Conservation (phyloP, 805 yeast genomes). For the Tetrapisispora fleetii region DNA sequence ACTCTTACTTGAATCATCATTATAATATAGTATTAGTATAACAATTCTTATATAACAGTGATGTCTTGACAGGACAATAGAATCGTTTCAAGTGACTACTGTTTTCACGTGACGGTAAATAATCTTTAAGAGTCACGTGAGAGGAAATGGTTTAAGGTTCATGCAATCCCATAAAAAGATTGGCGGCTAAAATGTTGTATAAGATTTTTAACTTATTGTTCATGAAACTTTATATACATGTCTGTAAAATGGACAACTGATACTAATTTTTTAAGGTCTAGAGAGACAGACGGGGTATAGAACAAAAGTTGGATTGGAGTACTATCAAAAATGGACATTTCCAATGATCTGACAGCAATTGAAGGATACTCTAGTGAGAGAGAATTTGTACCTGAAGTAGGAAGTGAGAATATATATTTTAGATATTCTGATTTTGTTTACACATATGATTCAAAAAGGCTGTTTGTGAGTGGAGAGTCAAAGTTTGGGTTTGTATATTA, state of each 20-base stretch:
- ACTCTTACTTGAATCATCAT: no score
- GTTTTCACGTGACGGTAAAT: no score
- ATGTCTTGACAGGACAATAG: no score
- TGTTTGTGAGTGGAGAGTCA: background rate
- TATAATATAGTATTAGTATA: no score
- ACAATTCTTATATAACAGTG: no score
- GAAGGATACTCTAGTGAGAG: background rate
- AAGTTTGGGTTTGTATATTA: background rate
- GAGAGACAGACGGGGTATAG: background rate
- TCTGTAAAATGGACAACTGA: no score
- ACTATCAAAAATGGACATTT: background rate
- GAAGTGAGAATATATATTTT: background rate
- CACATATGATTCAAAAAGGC: background rate
- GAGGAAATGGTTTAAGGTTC: no score
- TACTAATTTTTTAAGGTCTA: no score
- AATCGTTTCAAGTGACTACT: no score
- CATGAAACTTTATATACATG: no score
- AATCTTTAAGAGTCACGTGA: no score
- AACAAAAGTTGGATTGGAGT: background rate
- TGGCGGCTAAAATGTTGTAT: constrained; percentile 1
- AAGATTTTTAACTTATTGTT: background rate
- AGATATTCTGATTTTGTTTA: background rate
- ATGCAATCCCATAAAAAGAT: background rate
- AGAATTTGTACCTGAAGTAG: no score
- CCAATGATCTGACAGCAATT: background rate